Evolutionary conservation across 176 grass and related monocot genomes (phyloP).

Genomic region (Rhynchospora breviuscula): DNA sequence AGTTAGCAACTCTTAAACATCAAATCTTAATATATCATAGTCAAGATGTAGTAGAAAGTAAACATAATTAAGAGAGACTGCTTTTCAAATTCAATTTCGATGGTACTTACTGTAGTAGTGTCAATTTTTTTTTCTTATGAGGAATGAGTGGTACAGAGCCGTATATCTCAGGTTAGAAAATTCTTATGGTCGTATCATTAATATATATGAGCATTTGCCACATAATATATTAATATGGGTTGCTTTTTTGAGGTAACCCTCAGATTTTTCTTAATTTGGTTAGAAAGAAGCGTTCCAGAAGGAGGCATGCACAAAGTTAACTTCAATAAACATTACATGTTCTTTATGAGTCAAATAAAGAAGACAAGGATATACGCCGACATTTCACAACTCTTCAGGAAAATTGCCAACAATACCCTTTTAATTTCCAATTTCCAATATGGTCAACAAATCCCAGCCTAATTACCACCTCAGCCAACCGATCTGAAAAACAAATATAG

Average conservation of each 20-base stretch:
- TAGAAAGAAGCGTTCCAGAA: neutral
- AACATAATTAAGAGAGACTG: neutral
- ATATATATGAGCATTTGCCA: neutral
- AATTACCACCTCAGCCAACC: neutral
- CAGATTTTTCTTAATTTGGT: neutral
- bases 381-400: constrained; percentile 23
- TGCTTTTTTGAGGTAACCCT: neutral
- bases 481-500: neutral
- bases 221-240: neutral
- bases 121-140: neutral
- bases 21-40: neutral
- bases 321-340: constrained; percentile 3
- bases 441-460: constrained; percentile 13
- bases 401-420: constrained; percentile 16
- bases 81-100: too few species aligned
- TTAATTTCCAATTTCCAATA: neutral
- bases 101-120: neutral
- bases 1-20: neutral
- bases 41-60: neutral
- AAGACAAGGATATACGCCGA: neutral
- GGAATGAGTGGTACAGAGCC: neutral
- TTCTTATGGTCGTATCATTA: neutral
- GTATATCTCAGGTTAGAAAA: neutral
- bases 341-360: constrained; percentile 15
- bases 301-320: neutral